Evolutionary conservation across 208 protist genomes (phyloP), one percentile per base, ranked within the genome.

Genomic region (Trypanosoma brucei): DNA sequence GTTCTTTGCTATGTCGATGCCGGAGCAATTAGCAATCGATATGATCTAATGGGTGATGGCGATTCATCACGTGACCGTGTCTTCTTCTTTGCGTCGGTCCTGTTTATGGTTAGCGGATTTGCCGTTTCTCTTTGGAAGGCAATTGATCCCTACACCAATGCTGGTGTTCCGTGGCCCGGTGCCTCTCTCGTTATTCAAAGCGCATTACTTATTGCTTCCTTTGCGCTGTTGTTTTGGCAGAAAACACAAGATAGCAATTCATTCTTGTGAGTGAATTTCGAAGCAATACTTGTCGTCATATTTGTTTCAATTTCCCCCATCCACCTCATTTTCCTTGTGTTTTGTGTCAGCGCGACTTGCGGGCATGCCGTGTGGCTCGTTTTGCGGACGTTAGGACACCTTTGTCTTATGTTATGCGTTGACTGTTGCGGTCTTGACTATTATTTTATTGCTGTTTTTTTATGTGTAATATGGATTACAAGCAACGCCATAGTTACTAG

Each of bases 71-170:
- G 75, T n/a, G 68, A 63, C 3, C 88, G 88, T 42, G 59, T 62
- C 6, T 50, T 81, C 48, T 93, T 89, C 59, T 89, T 93, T 55
- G 13, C 80, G 11, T 69, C 53, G 2, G 56, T 62, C n/a, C 33
- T 86, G 13, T 66, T 91, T 5, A 73, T 82, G 11, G 70, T 93
- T 55, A 57, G 70, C 3, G 73, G 79, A 8, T 67, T 87, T 34
- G 69, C 62, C 7, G n/a, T 88, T 50, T 58, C 72, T 3, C 54
- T 91, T 1, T 90, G 82, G 78, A 83, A 87, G 52, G 60, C 60
- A n/a, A 86, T 72, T 60, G 65, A 83, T 45, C 66, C 84, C 4
- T 91, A 86, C 51, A 49, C 58, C 2, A 68, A 77, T 40, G 4
- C 34, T 0, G 63, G 30, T 33, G 71, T 56, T 38, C 42, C 56